Conservation (phyloP, 2,329 filamentous ascomycete genomes). For the Apiospora phragmitis region DNA sequence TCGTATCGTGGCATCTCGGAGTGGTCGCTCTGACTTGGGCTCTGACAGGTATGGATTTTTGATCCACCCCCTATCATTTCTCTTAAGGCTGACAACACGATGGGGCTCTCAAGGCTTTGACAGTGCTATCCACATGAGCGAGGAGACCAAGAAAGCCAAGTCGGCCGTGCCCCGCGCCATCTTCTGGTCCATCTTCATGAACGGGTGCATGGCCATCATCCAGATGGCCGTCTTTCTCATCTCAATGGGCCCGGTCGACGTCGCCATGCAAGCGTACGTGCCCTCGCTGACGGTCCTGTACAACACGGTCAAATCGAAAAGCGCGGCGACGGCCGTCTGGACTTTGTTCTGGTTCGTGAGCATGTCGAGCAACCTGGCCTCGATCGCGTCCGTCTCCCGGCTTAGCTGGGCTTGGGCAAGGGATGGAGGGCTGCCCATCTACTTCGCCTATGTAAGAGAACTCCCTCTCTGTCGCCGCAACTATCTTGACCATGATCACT, state of each 20-base stretch:
- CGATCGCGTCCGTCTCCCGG: constrained; percentile 47
- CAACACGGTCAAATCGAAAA: constrained; percentile 39
- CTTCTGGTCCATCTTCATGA: constrained; percentile 43
- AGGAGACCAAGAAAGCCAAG: constrained; percentile 44
- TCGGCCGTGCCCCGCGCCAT: constrained; percentile 46
- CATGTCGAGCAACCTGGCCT: constrained; percentile 40
- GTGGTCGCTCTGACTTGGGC: neutral
- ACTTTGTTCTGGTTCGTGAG: constrained; percentile 37
- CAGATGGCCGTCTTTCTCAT: constrained; percentile 44
- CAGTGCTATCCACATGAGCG: constrained; percentile 47
- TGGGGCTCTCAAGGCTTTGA: constrained; percentile 39
- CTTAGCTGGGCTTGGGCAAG: constrained; percentile 50
- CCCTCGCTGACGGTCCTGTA: constrained; percentile 35
- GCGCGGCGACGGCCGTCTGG: constrained; percentile 41
- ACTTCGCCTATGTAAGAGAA: neutral
- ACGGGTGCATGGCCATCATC: constrained; percentile 40
- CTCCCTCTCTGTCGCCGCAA: neutral
- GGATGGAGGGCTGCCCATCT: constrained; percentile 40
- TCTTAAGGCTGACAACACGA: neutral
- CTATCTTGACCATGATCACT: neutral
- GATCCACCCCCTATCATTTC: neutral
- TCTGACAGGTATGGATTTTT: neutral
- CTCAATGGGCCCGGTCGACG: constrained; percentile 41
- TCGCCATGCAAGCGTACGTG: constrained; percentile 32
- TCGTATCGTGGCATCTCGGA: neutral